phyloP scores from a whole-genome alignment of 2,329 filamentous ascomycete genomes.

The Aspergillus sergii region DNA sequence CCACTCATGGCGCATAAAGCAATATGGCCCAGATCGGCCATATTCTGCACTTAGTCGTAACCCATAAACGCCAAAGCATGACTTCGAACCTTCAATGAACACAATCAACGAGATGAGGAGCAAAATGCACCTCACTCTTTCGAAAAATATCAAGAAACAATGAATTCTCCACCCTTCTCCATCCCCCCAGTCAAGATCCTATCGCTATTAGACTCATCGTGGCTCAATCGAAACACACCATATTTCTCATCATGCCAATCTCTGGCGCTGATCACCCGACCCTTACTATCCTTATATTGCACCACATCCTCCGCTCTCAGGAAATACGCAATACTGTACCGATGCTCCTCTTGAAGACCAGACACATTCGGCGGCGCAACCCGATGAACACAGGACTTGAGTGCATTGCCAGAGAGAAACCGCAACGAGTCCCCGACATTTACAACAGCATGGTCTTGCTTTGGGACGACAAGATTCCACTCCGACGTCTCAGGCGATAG shows the following conservation, averaged over 20 bases:
- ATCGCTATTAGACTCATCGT: background rate
- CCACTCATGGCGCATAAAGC: too few relatives aligned
- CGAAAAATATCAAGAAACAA: background rate
- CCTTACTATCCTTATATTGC: background rate
- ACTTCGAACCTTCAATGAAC: too few relatives aligned
- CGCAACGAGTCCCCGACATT: background rate
- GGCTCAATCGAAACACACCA: background rate
- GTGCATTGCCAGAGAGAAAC: background rate
- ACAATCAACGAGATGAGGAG: background rate
- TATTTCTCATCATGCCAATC: background rate
- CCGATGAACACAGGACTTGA: background rate
- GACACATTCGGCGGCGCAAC: background rate
- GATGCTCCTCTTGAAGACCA: background rate
- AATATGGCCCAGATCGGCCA: too few relatives aligned
- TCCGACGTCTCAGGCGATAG: too few relatives aligned
- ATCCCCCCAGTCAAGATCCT: background rate
- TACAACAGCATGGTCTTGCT: background rate
- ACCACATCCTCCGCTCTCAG: background rate
- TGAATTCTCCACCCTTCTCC: background rate
- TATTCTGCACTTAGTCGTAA: too few relatives aligned
- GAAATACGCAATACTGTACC: background rate
- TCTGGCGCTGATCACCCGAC: background rate
- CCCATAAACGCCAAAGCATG: too few relatives aligned
- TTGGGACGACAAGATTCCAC: background rate
- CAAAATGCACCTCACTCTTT: background rate